phyloP scores from a whole-genome alignment of 371 early-diverging fungal species.

The Syncephalastrum sp. region DNA sequence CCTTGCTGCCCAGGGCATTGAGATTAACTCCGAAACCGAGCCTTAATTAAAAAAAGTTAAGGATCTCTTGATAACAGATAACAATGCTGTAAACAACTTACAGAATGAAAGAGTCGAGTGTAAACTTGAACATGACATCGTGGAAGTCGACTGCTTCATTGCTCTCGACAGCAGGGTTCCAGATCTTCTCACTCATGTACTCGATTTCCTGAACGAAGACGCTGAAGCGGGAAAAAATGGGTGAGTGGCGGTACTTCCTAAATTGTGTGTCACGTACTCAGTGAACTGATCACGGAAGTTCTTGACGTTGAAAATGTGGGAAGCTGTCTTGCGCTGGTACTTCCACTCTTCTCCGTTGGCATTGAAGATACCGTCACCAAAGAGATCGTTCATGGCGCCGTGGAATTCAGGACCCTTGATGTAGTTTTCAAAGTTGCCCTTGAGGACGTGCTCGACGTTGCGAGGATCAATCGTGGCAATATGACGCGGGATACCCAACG shows the following conservation, averaged over 20 bases:
- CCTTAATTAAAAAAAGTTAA: slow-evolving; percentile 12
- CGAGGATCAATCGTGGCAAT: slow-evolving; percentile 43
- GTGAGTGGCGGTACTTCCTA: neutral
- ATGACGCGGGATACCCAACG: slow-evolving; percentile 28
- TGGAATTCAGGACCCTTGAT: slow-evolving; percentile 50
- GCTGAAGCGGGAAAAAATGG: slow-evolving; percentile 10
- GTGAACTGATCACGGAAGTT: slow-evolving; percentile 71
- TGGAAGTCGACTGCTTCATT: slow-evolving; percentile 37
- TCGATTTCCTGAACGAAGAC: slow-evolving; percentile 49
- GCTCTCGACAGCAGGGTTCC: slow-evolving; percentile 27
- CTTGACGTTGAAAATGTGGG: slow-evolving; percentile 69
- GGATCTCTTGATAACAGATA: neutral
- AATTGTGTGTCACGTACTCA: slow-evolving; percentile 19
- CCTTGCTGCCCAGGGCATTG: slow-evolving; percentile 24
- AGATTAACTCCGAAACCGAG: slow-evolving; percentile 48
- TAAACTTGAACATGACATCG: slow-evolving; percentile 44
- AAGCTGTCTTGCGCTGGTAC: slow-evolving; percentile 67
- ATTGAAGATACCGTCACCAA: slow-evolving; percentile 78
- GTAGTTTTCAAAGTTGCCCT: slow-evolving; percentile 60
- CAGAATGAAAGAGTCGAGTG: slow-evolving; percentile 53
- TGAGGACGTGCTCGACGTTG: slow-evolving; percentile 41
- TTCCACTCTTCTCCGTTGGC: slow-evolving; percentile 68
- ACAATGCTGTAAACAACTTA: slow-evolving; percentile 12
- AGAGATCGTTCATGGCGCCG: slow-evolving; percentile 34
- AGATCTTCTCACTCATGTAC: slow-evolving; percentile 21